phyloP scores from a whole-genome alignment of 2,329 filamentous ascomycete genomes.

The Scytalidium sp. region DNA sequence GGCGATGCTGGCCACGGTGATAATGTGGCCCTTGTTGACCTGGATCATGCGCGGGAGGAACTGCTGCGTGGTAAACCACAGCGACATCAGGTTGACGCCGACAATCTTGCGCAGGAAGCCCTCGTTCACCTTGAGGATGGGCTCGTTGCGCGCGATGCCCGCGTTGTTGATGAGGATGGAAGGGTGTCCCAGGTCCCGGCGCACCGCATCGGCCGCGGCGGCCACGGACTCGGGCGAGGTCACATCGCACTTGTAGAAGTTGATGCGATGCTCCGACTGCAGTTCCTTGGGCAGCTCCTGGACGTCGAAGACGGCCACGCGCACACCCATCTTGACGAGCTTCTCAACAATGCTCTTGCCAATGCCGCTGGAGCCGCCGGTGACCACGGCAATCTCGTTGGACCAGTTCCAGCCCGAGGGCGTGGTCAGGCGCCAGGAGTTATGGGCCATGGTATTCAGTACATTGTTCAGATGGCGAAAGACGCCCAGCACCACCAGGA shows the following conservation, averaged over 20 bases:
- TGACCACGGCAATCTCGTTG: conserved; percentile 48
- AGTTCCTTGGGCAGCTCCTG: conserved; percentile 1
- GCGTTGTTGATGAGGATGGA: conserved; percentile 74
- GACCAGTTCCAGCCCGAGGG: conserved; percentile 23
- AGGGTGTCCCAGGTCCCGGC: conserved; percentile 55
- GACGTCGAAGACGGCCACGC: conserved; percentile 3
- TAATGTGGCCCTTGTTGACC: conserved; percentile 67
- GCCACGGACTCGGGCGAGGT: conserved; percentile 53
- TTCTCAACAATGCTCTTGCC: conserved; percentile 61
- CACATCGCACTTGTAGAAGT: conserved; percentile 67
- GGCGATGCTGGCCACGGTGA: conserved; percentile 57
- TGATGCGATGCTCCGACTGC: conserved; percentile 36
- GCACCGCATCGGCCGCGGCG: conserved; percentile 49
- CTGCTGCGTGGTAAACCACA: conserved; percentile 60
- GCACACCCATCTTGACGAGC: conserved; percentile 37
- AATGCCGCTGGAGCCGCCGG: conserved; percentile 72
- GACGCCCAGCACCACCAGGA: conserved; percentile 7
- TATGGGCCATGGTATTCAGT: conserved; percentile 19
- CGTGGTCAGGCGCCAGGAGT: conserved; percentile 18
- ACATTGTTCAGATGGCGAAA: conserved; percentile 13
- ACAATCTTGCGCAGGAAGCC: conserved; percentile 61
- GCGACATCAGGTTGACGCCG: conserved; percentile 66
- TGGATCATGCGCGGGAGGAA: conserved; percentile 66
- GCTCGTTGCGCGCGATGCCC: conserved; percentile 55
- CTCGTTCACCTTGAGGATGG: conserved; percentile 55